Conservation (phyloP, 176 grass and related monocot genomes). For the Pharus latifolius region DNA sequence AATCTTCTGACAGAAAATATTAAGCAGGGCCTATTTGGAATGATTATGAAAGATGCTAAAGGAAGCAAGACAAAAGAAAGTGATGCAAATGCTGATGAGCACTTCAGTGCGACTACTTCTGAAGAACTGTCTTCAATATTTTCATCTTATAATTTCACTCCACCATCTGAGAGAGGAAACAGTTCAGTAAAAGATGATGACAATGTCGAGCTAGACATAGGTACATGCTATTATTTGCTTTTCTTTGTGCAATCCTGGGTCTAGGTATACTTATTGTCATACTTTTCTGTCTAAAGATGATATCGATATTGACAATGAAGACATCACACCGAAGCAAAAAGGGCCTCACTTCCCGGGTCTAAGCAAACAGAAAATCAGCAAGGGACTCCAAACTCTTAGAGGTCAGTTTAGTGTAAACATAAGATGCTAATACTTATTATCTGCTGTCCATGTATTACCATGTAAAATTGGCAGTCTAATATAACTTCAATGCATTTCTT, state of each 20-base stretch:
- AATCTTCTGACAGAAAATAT: slow-evolving; percentile 9
- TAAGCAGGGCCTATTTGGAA: slow-evolving; percentile 76
- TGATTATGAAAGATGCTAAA: slow-evolving; percentile 83
- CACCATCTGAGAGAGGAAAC: slow-evolving; percentile 39
- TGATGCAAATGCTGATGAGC: slow-evolving; percentile 37
- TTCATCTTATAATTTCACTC: slow-evolving; percentile 53
- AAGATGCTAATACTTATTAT: not conserved
- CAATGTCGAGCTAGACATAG: slow-evolving; percentile 64
- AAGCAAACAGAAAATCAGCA: slow-evolving; percentile 73
- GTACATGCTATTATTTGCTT: slow-evolving; percentile 33
- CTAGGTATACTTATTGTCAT: not conserved
- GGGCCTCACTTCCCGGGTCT: slow-evolving; percentile 67
- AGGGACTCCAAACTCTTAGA: slow-evolving; percentile 69
- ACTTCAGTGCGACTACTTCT: slow-evolving; percentile 21
- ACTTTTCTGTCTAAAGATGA: slow-evolving; percentile 57
- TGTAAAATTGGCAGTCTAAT: slow-evolving; percentile 8
- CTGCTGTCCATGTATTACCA: slow-evolving; percentile 8
- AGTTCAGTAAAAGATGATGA: slow-evolving; percentile 50
- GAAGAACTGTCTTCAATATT: slow-evolving; percentile 67
- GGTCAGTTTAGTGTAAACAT: slow-evolving; percentile 32
- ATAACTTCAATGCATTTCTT: not conserved
- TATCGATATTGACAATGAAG: slow-evolving; percentile 86
- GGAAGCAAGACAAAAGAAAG: slow-evolving; percentile 65
- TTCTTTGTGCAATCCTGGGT: not conserved
- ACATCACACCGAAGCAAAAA: slow-evolving; percentile 62